Evolutionary conservation across 2,329 filamentous ascomycete species (phyloP), one percentile per base, ranked within the genome.

Genomic region (Fusarium chaquense): DNA sequence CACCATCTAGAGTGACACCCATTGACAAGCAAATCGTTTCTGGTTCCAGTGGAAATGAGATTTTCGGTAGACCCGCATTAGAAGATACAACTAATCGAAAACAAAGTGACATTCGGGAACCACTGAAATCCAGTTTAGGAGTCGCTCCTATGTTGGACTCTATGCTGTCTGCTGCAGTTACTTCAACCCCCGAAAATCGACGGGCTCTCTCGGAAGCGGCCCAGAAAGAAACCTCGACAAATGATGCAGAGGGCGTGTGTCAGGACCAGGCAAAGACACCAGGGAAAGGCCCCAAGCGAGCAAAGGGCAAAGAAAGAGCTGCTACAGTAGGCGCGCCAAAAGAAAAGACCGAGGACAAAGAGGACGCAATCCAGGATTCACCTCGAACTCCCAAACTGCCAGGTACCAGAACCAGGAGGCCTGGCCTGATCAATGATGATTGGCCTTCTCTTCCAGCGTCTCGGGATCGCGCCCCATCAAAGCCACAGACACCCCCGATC

Each of bases 401-500:
- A 30, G 38, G 12, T 10, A 20, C 22, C 6, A 69, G 65, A 12
- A 41, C 54, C 35, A 67, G 65, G 47, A 72, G 67, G 26, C 55
- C 65, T 35, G 62, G 58, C 2, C 38, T 74, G 35, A 71, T 69
- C 53, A 69, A 58, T 11, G 67, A 75, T 1, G 70, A 77, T 16
- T 78, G 75, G 72, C 75, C 74, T 22, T 75, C 65, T 8, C 56
- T 76, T 38, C 71, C 72, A 28, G 62, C 57, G 36, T 71, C 74
- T 47, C 72, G 73, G 18, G 72, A 75, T n/a, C 69, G 73, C 11
- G 74, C 74, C 6, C 47, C 41, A 16, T 69, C 73, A 32, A 73
- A 72, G 46, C 30, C 72, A 9, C 61, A 68, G 24, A 65, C 73
- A 46, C 63, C 72, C 15, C 66, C 62, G 12, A 43, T 71, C 26